Base-by-base conservation (phyloP, 352 stramenopile genomes). In the Globisporangium irregulare region DNA sequence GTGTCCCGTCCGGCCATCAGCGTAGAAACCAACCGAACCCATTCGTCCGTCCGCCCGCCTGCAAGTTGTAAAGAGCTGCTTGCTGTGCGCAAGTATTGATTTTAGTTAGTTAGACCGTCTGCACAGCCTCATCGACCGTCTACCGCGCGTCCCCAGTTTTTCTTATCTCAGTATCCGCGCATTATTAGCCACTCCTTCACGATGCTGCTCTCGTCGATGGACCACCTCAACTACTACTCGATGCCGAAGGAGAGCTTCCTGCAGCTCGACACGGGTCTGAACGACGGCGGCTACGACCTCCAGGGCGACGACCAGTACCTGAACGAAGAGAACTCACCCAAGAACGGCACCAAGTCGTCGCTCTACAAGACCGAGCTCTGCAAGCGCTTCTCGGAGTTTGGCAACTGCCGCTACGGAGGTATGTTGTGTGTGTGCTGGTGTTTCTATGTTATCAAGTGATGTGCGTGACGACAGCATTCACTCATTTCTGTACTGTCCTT, bases 321-420 rank as follows among this genome's bases (percentile, higher is more conserved):
- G 68, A 91, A 89, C 71, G 85, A 93, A 66, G 84, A 93, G 67
- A 91, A 91, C 76, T 91, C 81, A 34, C 83, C 84, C 50, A 92
- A 93, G 79, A 94, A 92, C 66, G 84, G 81, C 54, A 92, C 86
- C 62, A 94, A 94, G 73, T 92, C 82, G 59, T 92, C 88, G 66
- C 76, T 94, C 9, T 95, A 94, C 77, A 94, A 95, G 73, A 95
- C 88, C 53, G 88, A 95, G 73, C 76, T 95, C 6, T 95, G 88
- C 76, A 94, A 94, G 74, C 85, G 85, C 67, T 95, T 92, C 68
- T 92, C 81, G 22, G 86, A 95, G 73, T 94, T 93, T 53, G 88
- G 88, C 67, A 93, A 86, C 74, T 95, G 88, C 54, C 86, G 88
- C 68, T 95, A 95, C 64, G 88, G 88, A 87, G 81, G 82, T 90